Evolutionary conservation across 1,139 yeast genomes (phyloP), one percentile per base, ranked within the genome.

Genomic region (Scheffersomyces insectosa): DNA sequence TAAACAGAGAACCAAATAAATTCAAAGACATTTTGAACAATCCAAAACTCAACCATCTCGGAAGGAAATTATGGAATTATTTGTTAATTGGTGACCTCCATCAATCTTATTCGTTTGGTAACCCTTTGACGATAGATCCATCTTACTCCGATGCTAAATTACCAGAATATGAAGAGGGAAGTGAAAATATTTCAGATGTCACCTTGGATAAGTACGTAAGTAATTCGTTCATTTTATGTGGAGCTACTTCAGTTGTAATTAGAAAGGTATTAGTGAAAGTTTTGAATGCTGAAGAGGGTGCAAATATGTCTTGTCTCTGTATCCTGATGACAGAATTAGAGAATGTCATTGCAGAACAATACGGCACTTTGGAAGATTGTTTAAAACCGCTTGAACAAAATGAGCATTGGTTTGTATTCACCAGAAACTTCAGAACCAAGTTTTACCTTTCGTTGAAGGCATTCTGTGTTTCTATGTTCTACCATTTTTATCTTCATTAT

Each of bases 1-100:
- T 80, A 33, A 73, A 79, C 56, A 59, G 81, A 42, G 83, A 79
- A 47, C 81, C 77, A 3, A 56, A 52, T 25, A 65, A 49, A 29
- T 63, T 63, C 40, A 46, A 49, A 11, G 60, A 59, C 25, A 37
- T 45, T 4, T 42, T 42, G 28, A 50, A 54, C 12, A 62, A 59
- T 38, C 54, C 51, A 25, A 59, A 56, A 42, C 28, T 48, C 2
- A 62, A 60, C 41, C 59, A 67, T 43, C 50, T 70, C 35, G 54
- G 62, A 25, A 50, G 73, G 33, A 70, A 68, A 43, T 46, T 65
- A 30, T 62, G 72, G 74, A 31, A 53, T 14, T 56, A 46, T 27
- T 42, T 66, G 9, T 48, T 59, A 2, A 33, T 62, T 15, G 44
- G 47, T 28, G 74, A 68, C 48, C 36, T 60, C 3, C 57, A 64